Evolutionary conservation across 2,329 filamentous ascomycete species (phyloP).

Genomic region (Biscogniauxia mediterranea): DNA sequence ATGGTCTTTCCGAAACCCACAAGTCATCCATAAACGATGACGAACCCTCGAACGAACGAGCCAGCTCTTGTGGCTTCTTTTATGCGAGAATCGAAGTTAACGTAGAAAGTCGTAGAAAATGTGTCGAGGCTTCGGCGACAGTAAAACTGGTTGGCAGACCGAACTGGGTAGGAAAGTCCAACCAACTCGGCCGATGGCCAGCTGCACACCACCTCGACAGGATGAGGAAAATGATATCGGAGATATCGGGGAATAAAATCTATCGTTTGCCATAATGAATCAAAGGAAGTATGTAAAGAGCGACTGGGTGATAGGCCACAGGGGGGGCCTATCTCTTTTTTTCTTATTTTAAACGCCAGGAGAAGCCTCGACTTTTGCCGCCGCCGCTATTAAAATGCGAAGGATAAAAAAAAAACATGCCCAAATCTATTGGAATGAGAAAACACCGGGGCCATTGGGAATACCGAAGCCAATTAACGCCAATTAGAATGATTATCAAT

Average conservation of each 20-base stretch:
- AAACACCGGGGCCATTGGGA: constrained; percentile 19
- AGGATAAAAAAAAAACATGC: constrained; percentile 20
- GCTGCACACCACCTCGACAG: neutral
- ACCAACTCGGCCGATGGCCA: neutral
- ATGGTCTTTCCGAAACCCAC: neutral
- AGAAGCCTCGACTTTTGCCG: constrained; percentile 31
- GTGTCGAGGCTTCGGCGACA: no score
- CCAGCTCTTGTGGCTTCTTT: neutral
- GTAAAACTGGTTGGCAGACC: neutral
- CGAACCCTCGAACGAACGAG: neutral
- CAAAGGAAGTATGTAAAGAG: constrained; percentile 10
- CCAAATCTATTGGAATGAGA: constrained; percentile 27
- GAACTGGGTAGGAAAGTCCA: neutral
- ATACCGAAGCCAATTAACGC: constrained; percentile 29
- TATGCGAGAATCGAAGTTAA: neutral
- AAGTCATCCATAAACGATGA: neutral
- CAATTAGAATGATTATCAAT: constrained; percentile 27
- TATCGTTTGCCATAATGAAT: neutral
- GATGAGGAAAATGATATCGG: neutral
- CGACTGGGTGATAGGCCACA: constrained; percentile 14
- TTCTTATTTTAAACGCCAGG: constrained; percentile 32
- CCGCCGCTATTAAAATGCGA: constrained; percentile 32
- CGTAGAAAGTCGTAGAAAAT: neutral
- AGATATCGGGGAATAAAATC: neutral
- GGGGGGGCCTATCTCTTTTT: constrained; percentile 20